A percentile compares a stretch with the other conserved stretches of the same genome.
phyloP scores from a whole-genome alignment of 768 basidiomycete species.

The Mycena olivaceomarginata region DNA sequence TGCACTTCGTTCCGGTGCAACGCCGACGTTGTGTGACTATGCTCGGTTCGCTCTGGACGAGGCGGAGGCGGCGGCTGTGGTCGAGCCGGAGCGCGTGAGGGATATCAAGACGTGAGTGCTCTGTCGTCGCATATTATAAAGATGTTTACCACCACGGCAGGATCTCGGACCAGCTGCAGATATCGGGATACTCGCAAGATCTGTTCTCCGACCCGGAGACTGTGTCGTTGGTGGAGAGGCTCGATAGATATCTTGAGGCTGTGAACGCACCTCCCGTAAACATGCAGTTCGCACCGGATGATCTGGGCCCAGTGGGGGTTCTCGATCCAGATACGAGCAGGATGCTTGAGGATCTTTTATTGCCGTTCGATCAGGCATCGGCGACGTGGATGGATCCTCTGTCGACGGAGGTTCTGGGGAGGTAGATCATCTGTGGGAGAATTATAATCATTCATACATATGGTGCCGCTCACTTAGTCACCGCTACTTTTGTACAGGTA shows the following conservation, averaged over 20 bases:
- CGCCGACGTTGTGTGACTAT: background rate
- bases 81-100: background rate
- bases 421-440: too few species aligned
- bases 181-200: slow-evolving; percentile 6
- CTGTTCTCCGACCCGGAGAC: background rate
- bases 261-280: background rate
- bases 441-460: too few species aligned
- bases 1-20: background rate
- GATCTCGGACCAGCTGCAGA: background rate
- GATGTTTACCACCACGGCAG: background rate
- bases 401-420: too few species aligned
- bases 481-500: too few species aligned
- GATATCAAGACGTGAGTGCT: slow-evolving; percentile 13
- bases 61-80: background rate
- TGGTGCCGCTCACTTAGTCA: too few species aligned
- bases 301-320: too few species aligned
- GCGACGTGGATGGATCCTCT: background rate
- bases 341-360: background rate
- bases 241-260: background rate
- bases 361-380: background rate
- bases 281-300: too few species aligned
- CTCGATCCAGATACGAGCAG: background rate
- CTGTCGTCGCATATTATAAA: background rate
- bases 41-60: slow-evolving; percentile 6
- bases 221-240: background rate